A percentile compares a stretch with the other conserved stretches of the same genome.
phyloP scores from a whole-genome alignment of 495 filamentous ascomycete genomes.

The Neurospora sp. region DNA sequence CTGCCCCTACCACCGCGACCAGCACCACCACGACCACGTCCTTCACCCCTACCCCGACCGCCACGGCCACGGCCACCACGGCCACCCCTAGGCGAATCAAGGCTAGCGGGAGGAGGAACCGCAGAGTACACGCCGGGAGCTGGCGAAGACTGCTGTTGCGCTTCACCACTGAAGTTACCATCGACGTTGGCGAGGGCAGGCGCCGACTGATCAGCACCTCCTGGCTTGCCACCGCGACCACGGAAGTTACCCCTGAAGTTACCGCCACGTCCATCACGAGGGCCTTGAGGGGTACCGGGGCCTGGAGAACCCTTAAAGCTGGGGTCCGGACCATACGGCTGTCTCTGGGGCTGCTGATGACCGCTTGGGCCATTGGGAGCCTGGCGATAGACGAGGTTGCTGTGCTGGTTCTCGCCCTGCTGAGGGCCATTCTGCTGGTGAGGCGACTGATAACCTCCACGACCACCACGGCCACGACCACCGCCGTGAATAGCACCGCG shows the following conservation, averaged over 20 bases:
- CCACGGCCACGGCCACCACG: conserved; percentile 38
- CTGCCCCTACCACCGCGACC: conserved; percentile 7
- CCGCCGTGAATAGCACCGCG: conserved; percentile 51
- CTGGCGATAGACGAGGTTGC: conserved; percentile 29
- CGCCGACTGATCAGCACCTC: conserved; percentile 16
- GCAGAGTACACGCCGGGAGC: conserved; percentile 45
- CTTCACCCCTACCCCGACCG: conserved; percentile 19
- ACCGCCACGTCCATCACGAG: conserved; percentile 27
- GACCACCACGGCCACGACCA: conserved; percentile 24
- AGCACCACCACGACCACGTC: conserved; percentile 15
- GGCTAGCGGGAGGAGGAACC: conserved; percentile 66
- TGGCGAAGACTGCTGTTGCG: conserved; percentile 6
- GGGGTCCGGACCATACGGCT: conserved; percentile 7
- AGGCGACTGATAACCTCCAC: conserved; percentile 17
- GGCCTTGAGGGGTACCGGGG: conserved; percentile 7
- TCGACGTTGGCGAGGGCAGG: conserved; percentile 16
- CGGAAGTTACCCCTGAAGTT: conserved; percentile 19
- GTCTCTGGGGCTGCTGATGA: conserved; percentile 12
- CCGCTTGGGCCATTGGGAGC: conserved; percentile 2
- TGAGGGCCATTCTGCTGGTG: conserved; percentile 12
- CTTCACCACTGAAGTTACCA: background rate
- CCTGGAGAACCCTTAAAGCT: conserved; percentile 5
- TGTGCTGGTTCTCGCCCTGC: conserved; percentile 32
- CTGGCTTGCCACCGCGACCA: conserved; percentile 23
- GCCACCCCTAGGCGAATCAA: conserved; percentile 49